These are phyloP conservation scores for Alternaria arbusti DNA, from an alignment of 2,329 filamentous ascomycete species.

Conservation along the genomic window DNA sequence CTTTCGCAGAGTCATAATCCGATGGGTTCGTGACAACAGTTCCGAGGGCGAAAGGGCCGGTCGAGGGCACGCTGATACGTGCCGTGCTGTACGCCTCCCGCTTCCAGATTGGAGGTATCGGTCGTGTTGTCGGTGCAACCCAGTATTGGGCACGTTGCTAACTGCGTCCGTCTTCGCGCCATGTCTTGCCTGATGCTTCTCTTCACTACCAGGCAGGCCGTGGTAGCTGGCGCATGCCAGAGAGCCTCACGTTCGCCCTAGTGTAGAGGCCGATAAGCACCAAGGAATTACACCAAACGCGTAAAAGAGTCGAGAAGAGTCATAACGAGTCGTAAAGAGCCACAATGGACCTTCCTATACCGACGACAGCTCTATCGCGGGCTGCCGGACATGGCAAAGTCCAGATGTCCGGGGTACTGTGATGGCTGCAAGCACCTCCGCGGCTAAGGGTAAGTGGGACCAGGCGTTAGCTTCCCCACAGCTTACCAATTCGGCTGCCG, in stretches of 20 bases:
- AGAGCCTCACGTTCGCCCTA: not conserved
- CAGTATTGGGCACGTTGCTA: not conserved
- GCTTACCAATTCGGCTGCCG: conserved; percentile 1
- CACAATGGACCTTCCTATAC: not conserved
- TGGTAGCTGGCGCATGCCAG: not conserved
- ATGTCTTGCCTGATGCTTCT: not conserved
- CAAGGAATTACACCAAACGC: not conserved
- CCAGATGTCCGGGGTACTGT: not conserved
- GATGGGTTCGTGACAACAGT: not conserved
- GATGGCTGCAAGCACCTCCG: not conserved
- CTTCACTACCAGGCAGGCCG: not conserved
- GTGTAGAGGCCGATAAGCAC: not conserved
- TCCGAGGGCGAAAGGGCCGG: not conserved
- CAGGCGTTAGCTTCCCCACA: conserved; percentile 2
- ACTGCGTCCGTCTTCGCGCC: not conserved
- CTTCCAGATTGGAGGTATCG: not conserved
- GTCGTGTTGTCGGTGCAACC: not conserved
- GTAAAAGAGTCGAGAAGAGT: not conserved
- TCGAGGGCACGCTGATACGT: not conserved
- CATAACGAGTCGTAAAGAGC: not conserved
- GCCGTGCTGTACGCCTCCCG: not conserved
- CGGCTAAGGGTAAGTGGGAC: conserved; percentile 1
- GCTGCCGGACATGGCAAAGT: not conserved
- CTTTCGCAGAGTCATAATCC: not conserved
- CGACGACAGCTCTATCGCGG: not conserved